Evolutionary conservation across 371 early-diverging fungal genomes (phyloP).

Genomic region (Mucor racemosus): DNA sequence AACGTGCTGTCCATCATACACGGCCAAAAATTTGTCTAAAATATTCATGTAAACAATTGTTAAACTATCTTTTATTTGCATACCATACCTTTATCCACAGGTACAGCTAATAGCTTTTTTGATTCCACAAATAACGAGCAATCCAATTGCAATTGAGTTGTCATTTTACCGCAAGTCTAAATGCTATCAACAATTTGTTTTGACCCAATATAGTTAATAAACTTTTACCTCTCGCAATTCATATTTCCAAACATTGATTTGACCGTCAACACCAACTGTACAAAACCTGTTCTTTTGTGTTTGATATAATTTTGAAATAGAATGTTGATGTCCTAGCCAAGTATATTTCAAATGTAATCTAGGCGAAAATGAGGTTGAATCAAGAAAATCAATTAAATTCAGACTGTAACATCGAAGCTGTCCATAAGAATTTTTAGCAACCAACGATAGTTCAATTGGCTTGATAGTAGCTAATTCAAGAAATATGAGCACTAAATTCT

Average conservation of each 20-base stretch:
- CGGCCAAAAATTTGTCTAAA: conserved; percentile 40
- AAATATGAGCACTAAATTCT: conserved; percentile 15
- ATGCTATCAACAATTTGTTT: neutral
- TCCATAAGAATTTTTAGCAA: conserved; percentile 66
- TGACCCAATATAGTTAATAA: neutral
- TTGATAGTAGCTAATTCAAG: conserved; percentile 51
- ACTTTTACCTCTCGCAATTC: conserved; percentile 38
- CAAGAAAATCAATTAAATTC: conserved; percentile 80
- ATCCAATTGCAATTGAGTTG: conserved; percentile 39
- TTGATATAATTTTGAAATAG: conserved; percentile 45
- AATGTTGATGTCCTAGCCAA: conserved; percentile 71
- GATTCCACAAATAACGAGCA: conserved; percentile 31
- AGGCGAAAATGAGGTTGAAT: conserved; percentile 62
- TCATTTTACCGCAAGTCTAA: conserved; percentile 35
- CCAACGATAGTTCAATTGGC: conserved; percentile 70
- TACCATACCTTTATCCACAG: conserved; percentile 43
- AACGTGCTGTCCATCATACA: conserved; percentile 42
- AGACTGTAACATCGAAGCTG: conserved; percentile 70
- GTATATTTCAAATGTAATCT: conserved; percentile 64
- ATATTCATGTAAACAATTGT: neutral
- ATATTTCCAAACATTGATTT: conserved; percentile 64
- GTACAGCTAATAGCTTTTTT: conserved; percentile 27
- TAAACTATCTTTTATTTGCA: conserved; percentile 40
- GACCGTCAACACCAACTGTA: conserved; percentile 58
- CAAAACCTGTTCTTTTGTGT: conserved; percentile 54